Percentiles rank a stretch among this genome's conserved stretches.
phyloP scores from a whole-genome alignment of 768 basidiomycete species.

The Amanita inopinata region DNA sequence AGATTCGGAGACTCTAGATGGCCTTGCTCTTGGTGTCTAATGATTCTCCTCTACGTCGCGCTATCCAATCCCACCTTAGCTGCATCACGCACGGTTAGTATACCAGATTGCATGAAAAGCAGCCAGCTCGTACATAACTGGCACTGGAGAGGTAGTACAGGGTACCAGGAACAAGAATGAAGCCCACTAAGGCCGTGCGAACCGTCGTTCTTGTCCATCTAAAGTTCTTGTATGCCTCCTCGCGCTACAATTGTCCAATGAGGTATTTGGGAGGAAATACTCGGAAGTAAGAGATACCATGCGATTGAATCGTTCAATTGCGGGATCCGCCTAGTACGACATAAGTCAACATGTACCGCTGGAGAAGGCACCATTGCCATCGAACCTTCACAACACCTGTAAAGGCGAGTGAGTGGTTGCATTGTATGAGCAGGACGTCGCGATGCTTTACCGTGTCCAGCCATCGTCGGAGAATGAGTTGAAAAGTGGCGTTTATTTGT shows the following conservation, averaged over 20 bases:
- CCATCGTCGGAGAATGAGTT: slow-evolving; percentile 26
- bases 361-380: neutral
- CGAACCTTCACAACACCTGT: slow-evolving; percentile 52
- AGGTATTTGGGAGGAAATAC: slow-evolving; percentile 6
- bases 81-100: slow-evolving; percentile 19
- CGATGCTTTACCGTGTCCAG: slow-evolving; percentile 42
- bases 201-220: slow-evolving; percentile 66
- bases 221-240: slow-evolving; percentile 77
- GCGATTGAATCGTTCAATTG: slow-evolving; percentile 45
- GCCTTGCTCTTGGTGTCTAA: slow-evolving; percentile 14
- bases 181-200: slow-evolving; percentile 50
- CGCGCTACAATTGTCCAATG: slow-evolving; percentile 42
- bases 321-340: slow-evolving; percentile 37
- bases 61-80: slow-evolving; percentile 47
- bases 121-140: slow-evolving; percentile 26
- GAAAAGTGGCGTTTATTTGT: slow-evolving; percentile 23
- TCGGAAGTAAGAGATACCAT: slow-evolving; percentile 27
- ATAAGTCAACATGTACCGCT: neutral
- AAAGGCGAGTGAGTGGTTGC: slow-evolving; percentile 8
- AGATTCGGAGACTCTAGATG: slow-evolving; percentile 12
- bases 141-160: slow-evolving; percentile 40
- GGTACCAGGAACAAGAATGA: slow-evolving; percentile 54
- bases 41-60: slow-evolving; percentile 29
- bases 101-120: slow-evolving; percentile 3
- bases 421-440: neutral